These are phyloP conservation scores for Starmerella gropengiesseri DNA, from an alignment of 805 yeast species.

Conservation along the genomic window DNA sequence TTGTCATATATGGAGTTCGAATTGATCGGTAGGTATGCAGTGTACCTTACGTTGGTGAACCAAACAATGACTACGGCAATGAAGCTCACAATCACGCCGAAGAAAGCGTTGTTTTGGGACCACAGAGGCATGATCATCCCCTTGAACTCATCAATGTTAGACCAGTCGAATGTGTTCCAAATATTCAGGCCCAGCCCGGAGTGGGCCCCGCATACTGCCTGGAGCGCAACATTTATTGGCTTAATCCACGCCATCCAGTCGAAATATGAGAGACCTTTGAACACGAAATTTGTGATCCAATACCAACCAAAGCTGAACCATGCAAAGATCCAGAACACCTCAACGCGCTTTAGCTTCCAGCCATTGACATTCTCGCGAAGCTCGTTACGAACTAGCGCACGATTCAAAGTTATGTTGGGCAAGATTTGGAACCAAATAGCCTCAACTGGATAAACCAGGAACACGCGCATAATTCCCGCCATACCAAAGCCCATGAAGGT, in stretches of 20 bases:
- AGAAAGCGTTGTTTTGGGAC: constrained; percentile 23
- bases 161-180: constrained; percentile 40
- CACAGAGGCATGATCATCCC: constrained; percentile 35
- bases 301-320: constrained; percentile 43
- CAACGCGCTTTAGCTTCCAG: constrained; percentile 46
- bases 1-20: constrained; percentile 38
- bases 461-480: constrained; percentile 52
- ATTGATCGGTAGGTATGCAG: constrained; percentile 44
- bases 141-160: constrained; percentile 28
- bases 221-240: constrained; percentile 40
- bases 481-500: constrained; percentile 56
- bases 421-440: constrained; percentile 38
- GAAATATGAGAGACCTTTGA: constrained; percentile 50
- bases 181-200: constrained; percentile 46
- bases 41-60: constrained; percentile 41
- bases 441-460: constrained; percentile 42
- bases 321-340: constrained; percentile 38
- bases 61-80: constrained; percentile 29
- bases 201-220: constrained; percentile 38
- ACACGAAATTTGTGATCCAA: constrained; percentile 58
- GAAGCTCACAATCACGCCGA: constrained; percentile 32
- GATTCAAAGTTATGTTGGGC: constrained; percentile 40
- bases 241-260: constrained; percentile 52
- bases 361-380: constrained; percentile 41
- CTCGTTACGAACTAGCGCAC: constrained; percentile 36